Conservation (phyloP, 495 filamentous ascomycete genomes). For the Penicillium psychrofluorescens region DNA sequence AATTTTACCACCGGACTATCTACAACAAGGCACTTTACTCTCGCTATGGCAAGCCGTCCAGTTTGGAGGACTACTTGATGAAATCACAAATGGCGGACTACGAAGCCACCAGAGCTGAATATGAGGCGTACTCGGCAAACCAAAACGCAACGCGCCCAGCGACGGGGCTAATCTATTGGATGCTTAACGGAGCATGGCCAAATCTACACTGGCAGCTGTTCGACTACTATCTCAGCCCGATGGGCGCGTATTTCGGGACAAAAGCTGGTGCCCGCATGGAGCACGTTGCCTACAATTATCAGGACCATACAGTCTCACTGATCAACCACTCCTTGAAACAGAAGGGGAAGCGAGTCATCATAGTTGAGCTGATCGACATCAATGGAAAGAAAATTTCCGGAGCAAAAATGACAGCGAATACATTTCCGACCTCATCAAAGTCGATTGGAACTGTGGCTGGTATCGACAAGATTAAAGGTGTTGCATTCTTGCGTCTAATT, state of each 20-base stretch:
- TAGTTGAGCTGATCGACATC: conserved; percentile 40
- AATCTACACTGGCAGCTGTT: conserved; percentile 61
- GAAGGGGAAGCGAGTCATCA: conserved; percentile 33
- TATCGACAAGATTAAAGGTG: conserved; percentile 28
- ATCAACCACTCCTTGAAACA: conserved; percentile 47
- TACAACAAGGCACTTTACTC: conserved; percentile 48
- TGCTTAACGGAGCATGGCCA: conserved; percentile 61
- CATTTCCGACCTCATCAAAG: conserved; percentile 20
- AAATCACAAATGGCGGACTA: conserved; percentile 56
- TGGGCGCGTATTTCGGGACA: conserved; percentile 52
- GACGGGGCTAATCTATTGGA: conserved; percentile 61
- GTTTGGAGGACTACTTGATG: conserved; percentile 47
- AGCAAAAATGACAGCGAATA: conserved; percentile 9
- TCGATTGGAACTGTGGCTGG: conserved; percentile 14
- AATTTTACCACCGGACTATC: conserved; percentile 47
- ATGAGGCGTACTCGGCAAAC: conserved; percentile 46
- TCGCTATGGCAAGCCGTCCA: conserved; percentile 45
- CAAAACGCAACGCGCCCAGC: conserved; percentile 47
- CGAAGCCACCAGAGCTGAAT: conserved; percentile 54
- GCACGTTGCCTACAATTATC: conserved; percentile 51
- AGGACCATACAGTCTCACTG: conserved; percentile 35
- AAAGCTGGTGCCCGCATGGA: conserved; percentile 47
- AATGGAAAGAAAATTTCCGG: conserved; percentile 35
- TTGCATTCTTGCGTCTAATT: conserved; percentile 45
- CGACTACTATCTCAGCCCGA: conserved; percentile 55